Base-by-base conservation (phyloP, 1,284 basidiomycete species). In the Cryptococcus depauperatus region DNA sequence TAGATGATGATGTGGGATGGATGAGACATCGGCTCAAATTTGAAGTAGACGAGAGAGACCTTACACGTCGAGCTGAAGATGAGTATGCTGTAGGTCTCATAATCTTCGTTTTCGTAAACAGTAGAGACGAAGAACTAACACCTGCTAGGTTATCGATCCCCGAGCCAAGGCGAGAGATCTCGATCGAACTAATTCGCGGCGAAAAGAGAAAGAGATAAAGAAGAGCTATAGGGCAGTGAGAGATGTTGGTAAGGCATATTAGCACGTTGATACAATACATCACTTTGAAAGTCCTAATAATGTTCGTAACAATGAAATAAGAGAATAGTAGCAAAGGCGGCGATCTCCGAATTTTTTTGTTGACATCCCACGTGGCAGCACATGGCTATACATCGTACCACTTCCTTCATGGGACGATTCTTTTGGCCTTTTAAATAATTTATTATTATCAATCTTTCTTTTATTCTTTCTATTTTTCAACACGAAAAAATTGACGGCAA, bases 71-170 rank as follows among this genome's bases (percentile, higher is more conserved):
- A 64, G 88, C 88, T 0, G 85, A 91, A 66, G 75, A 85, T 39
- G 88, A 92, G 56, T 92, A 91, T 59, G 84, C 89, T 64, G 88
- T 92, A 38, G 87, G 69, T 58, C 2, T n/a, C n/a, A n/a, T n/a
- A n/a, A n/a, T n/a, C n/a, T n/a, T n/a, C n/a, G n/a, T n/a, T n/a
- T 8, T 7, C 25, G 4, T 30, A 21, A 37, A 44, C 50, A 35
- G 45, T 39, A 5, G 16, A 21, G n/a, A n/a, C n/a, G n/a, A n/a
- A n/a, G n/a, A n/a, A n/a, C n/a, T n/a, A n/a, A n/a, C n/a, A n/a
- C n/a, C n/a, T n/a, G n/a, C 25, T 16, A 71, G 69, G 69, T 71
- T n/a, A 69, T 71, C 37, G 69, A 71, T 47, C 68, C 69, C 5
- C 52, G 68, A 33, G 66, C 66, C 4, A 71, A 71, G 44, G 69